These are phyloP conservation scores for Termitomyces sp. DNA, from an alignment of 768 basidiomycete species.

Conservation along the genomic window DNA sequence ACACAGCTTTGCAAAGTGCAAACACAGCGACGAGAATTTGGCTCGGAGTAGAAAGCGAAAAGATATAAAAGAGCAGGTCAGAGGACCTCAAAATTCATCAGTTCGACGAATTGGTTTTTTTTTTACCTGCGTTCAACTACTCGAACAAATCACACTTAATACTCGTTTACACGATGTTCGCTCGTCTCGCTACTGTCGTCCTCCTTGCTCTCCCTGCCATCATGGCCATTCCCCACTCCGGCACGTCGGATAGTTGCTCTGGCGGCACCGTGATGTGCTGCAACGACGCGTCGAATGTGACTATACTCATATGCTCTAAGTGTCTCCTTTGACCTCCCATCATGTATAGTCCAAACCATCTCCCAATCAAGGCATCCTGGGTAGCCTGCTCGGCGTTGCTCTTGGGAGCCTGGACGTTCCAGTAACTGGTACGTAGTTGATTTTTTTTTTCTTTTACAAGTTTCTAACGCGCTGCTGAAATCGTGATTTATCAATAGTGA, in stretches of 20 bases:
- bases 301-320: no score
- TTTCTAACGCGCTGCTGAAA: no score
- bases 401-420: neutral
- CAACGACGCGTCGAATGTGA: neutral
- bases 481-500: neutral
- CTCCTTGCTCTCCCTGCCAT: neutral
- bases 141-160: neutral
- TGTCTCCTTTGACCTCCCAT: neutral
- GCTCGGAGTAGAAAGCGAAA: no score
- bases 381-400: neutral
- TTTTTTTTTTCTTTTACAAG: neutral
- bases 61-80: neutral
- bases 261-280: neutral
- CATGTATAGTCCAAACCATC: neutral
- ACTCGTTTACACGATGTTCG: neutral
- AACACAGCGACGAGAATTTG: neutral
- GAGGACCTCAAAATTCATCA: neutral
- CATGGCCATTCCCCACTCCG: neutral
- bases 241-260: neutral
- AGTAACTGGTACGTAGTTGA: neutral
- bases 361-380: neutral
- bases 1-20: neutral
- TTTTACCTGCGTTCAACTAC: neutral
- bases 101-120: neutral
- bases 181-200: neutral